A percentile compares a stretch with the other conserved stretches of the same genome.
These are phyloP conservation scores for Ordospora colligata DNA, from an alignment of 371 early-diverging fungal genomes.

Conservation along the genomic window DNA sequence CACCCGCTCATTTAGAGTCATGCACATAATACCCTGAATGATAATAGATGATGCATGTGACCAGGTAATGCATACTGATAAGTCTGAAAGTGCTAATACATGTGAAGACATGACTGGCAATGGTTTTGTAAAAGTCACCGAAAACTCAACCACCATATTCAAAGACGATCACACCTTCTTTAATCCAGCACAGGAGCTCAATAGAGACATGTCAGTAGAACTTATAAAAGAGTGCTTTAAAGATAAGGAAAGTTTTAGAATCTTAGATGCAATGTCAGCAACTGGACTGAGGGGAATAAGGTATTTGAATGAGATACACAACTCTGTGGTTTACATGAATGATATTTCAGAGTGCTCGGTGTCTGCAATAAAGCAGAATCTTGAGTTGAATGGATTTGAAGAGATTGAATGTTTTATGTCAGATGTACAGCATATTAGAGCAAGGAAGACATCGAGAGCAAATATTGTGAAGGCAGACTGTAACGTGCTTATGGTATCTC, in stretches of 20 bases:
- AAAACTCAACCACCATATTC: constrained; percentile 28
- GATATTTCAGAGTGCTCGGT: constrained; percentile 83
- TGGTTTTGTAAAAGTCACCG: constrained; percentile 14
- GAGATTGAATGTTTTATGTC: constrained; percentile 64
- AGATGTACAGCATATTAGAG: background rate
- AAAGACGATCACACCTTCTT: constrained; percentile 72
- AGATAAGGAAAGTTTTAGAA: constrained; percentile 63
- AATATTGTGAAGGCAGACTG: constrained; percentile 59
- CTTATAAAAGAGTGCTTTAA: constrained; percentile 52
- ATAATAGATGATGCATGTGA: too few species aligned
- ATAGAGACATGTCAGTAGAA: constrained; percentile 70
- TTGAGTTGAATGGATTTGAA: constrained; percentile 69
- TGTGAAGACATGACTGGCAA: background rate
- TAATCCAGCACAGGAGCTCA: constrained; percentile 92
- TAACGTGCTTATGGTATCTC: constrained; percentile 49
- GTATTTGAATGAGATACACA: constrained; percentile 84
- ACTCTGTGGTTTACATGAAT: constrained; percentile 75
- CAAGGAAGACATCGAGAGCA: background rate
- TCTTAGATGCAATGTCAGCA: constrained; percentile 92
- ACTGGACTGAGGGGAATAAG: constrained; percentile 92
- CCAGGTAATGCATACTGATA: too few species aligned
- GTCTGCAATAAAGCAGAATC: constrained; percentile 75
- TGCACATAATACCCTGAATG: too few species aligned
- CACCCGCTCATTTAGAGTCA: too few species aligned
- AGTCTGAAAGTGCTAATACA: too few species aligned